Evolutionary conservation across 2,329 filamentous ascomycete species (phyloP).

Genomic region (Dothideomycetes sp.): DNA sequence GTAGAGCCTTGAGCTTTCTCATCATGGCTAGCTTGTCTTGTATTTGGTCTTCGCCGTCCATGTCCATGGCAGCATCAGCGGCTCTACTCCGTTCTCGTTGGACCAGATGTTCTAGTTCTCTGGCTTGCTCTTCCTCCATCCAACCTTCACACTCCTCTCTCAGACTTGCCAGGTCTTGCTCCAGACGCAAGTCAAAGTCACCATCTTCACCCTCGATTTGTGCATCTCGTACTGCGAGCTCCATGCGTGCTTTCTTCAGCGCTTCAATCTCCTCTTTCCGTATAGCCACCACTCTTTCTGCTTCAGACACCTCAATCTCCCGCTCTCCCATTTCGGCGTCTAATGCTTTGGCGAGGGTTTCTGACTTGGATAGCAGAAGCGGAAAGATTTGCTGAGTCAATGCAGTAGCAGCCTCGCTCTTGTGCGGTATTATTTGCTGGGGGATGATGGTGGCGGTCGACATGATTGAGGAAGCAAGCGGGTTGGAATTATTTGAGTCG

Average conservation of each 20-base stretch:
- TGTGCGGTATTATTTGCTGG: constrained; percentile 18
- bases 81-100: constrained; percentile 2
- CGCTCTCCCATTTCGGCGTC: constrained; percentile 68
- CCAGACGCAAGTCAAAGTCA: constrained; percentile 24
- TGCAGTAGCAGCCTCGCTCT: constrained; percentile 40
- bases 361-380: constrained; percentile 37
- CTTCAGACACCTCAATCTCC: constrained; percentile 40
- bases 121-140: constrained; percentile 33
- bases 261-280: constrained; percentile 56
- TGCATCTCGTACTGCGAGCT: constrained; percentile 40
- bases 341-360: constrained; percentile 40
- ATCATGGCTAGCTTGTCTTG: constrained; percentile 48
- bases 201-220: constrained; percentile 11
- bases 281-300: constrained; percentile 39
- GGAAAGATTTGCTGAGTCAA: constrained; percentile 53
- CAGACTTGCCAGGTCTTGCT: constrained; percentile 23
- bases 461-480: background rate
- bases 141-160: constrained; percentile 28
- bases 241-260: constrained; percentile 42
- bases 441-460: constrained; percentile 5
- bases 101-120: constrained; percentile 24
- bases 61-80: constrained; percentile 2
- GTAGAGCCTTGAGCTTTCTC: constrained; percentile 44
- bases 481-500: background rate
- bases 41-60: constrained; percentile 25